Conservation (phyloP, 257 asterid species). For the Primulina huaijiensis region DNA sequence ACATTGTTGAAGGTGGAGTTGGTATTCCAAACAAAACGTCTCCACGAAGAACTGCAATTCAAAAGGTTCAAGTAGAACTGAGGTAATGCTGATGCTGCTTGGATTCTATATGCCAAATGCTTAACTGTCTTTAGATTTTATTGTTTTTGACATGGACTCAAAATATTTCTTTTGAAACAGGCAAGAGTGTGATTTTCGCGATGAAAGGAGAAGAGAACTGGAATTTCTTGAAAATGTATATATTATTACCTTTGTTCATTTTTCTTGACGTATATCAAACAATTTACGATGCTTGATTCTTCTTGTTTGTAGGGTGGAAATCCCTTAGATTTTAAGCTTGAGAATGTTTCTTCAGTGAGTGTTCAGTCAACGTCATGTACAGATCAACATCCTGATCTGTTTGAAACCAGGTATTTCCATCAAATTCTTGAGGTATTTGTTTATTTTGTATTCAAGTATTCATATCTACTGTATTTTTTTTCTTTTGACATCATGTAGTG, state of each 20-base stretch:
- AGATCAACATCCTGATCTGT: slow-evolving; percentile 61
- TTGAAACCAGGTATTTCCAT: slow-evolving; percentile 54
- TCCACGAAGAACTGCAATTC: slow-evolving; percentile 68
- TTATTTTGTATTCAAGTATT: slow-evolving; percentile 2
- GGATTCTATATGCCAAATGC: slow-evolving; percentile 21
- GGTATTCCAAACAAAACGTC: slow-evolving; percentile 66
- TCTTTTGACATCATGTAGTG: slow-evolving; percentile 43
- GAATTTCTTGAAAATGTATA: slow-evolving; percentile 91
- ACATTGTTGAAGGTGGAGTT: slow-evolving; percentile 84
- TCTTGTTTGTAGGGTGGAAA: slow-evolving; percentile 77
- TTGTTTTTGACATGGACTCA: slow-evolving; percentile 15
- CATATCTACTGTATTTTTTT: slow-evolving; percentile 16
- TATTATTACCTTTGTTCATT: slow-evolving; percentile 28
- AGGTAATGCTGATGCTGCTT: slow-evolving; percentile 54
- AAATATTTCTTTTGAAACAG: slow-evolving; percentile 43
- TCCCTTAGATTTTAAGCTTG: slow-evolving; percentile 72
- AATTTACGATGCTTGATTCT: slow-evolving; percentile 28
- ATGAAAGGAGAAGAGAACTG: slow-evolving; percentile 78
- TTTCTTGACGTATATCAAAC: slow-evolving; percentile 20
- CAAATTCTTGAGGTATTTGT: slow-evolving; percentile 18
- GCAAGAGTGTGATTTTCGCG: slow-evolving; percentile 74
- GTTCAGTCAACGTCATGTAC: slow-evolving; percentile 80
- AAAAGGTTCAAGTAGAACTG: slow-evolving; percentile 78
- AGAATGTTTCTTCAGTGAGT: slow-evolving; percentile 64
- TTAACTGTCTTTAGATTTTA: slow-evolving; percentile 12